Percentiles rank a stretch among this genome's conserved stretches.
phyloP scores from a whole-genome alignment of 352 stramenopile genomes.

The Globisporangium nagaii region DNA sequence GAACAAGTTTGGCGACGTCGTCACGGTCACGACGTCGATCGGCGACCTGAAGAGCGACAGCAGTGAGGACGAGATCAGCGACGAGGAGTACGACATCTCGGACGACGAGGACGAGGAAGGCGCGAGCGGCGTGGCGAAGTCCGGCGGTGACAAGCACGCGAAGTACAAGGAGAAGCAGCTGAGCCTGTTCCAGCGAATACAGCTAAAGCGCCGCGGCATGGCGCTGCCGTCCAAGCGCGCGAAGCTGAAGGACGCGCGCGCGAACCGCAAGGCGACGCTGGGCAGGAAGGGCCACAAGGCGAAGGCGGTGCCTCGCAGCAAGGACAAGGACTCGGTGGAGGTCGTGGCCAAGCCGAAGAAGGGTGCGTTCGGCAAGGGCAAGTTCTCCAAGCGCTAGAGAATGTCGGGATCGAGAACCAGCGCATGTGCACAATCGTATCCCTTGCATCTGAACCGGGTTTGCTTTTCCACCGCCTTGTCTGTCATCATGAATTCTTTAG shows the following conservation, averaged over 20 bases:
- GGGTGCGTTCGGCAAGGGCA: conserved; percentile 14
- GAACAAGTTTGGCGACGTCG: conserved; percentile 81
- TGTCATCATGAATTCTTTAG: too few relatives aligned
- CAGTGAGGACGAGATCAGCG: conserved; percentile 55
- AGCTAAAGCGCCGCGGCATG: conserved; percentile 77
- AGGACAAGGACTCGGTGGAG: conserved; percentile 40
- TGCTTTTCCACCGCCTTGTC: too few relatives aligned
- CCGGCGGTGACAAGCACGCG: conserved; percentile 11
- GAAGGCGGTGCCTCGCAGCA: conserved; percentile 26
- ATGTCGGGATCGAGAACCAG: too few relatives aligned
- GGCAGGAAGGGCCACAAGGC: conserved; percentile 18
- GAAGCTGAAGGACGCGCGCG: conserved; percentile 76
- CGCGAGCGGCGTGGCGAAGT: conserved; percentile 1
- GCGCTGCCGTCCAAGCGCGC: conserved; percentile 76
- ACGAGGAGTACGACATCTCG: conserved; percentile 54
- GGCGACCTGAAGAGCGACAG: conserved; percentile 74
- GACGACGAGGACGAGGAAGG: conserved; percentile 36
- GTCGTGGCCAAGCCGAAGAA: conserved; percentile 18
- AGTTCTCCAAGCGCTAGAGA: conserved; percentile 18
- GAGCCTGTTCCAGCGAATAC: conserved; percentile 86
- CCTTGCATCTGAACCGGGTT: too few relatives aligned
- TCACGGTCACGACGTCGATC: conserved; percentile 82
- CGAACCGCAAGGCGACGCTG: conserved; percentile 64
- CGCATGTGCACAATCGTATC: neutral
- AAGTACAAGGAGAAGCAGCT: conserved; percentile 59